A percentile compares a stretch with the other conserved stretches of the same genome.
phyloP scores from a whole-genome alignment of 805 yeast genomes.

The Nakazawaea holstii region DNA sequence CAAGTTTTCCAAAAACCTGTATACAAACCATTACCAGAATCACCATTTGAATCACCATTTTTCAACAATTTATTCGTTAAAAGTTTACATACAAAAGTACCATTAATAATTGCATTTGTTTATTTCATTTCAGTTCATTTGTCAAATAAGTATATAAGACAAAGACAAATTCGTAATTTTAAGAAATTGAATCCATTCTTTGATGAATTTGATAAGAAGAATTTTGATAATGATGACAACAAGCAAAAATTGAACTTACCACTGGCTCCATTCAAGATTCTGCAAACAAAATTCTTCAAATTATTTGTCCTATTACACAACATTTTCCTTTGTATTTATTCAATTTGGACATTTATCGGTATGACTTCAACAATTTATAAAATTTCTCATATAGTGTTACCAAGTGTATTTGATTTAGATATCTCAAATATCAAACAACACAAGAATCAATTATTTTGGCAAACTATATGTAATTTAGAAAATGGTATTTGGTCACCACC shows the following conservation, averaged over 20 bases:
- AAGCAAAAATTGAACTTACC: conserved; percentile 30
- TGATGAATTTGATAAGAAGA: conserved; percentile 14
- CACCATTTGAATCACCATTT: conserved; percentile 20
- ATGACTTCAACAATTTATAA: conserved; percentile 47
- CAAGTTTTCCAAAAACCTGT: conserved; percentile 23
- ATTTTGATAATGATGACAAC: conserved; percentile 9
- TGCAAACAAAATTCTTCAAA: conserved; percentile 42
- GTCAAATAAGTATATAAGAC: conserved; percentile 37
- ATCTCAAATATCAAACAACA: conserved; percentile 10
- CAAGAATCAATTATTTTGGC: conserved; percentile 45
- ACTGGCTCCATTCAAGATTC: conserved; percentile 47
- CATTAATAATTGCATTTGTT: conserved; percentile 49
- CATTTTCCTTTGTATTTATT: conserved; percentile 55
- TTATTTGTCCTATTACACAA: conserved; percentile 56
- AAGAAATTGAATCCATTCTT: conserved; percentile 20
- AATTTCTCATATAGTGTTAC: conserved; percentile 29
- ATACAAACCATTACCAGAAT: conserved; percentile 19
- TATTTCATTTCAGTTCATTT: conserved; percentile 57
- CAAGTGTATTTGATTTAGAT: conserved; percentile 20
- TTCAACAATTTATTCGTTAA: conserved; percentile 31
- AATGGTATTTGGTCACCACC: conserved; percentile 47
- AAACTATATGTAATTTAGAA: conserved; percentile 53
- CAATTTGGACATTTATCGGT: conserved; percentile 68
- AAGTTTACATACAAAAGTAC: conserved; percentile 46
- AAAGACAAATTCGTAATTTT: conserved; percentile 36